Conservation (phyloP, 805 yeast species). For the Metschnikowia hibisci region DNA sequence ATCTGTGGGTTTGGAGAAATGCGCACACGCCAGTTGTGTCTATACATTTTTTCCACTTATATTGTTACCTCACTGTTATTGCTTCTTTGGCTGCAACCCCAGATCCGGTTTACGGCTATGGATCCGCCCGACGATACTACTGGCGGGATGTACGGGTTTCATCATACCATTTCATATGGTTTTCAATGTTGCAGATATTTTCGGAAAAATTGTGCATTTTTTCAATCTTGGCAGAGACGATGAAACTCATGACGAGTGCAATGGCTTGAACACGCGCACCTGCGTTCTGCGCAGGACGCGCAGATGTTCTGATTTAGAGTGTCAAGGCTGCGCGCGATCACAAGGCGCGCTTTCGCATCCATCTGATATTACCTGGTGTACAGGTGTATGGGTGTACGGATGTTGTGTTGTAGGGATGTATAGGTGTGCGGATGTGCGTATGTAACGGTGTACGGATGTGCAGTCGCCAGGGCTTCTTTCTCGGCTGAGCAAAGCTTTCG, state of each 20-base stretch:
- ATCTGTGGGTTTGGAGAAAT: slow-evolving; percentile 1
- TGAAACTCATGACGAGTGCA: slow-evolving; percentile 3
- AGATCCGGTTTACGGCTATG: slow-evolving; percentile 1
- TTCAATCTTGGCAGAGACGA: not conserved
- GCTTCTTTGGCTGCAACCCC: slow-evolving; percentile 12
- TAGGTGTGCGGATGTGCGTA: no score
- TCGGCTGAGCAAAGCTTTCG: no score
- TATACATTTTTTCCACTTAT: slow-evolving; percentile 4
- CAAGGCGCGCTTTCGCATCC: not conserved
- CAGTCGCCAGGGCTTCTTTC: no score
- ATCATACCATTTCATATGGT: no score
- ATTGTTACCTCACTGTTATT: slow-evolving; percentile 4
- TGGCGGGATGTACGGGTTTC: no score
- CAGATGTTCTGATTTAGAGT: slow-evolving; percentile 5
- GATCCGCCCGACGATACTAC: not conserved
- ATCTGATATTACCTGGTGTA: no score
- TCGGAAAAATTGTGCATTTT: slow-evolving; percentile 1
- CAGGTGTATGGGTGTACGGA: no score
- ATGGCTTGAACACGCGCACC: slow-evolving; percentile 4
- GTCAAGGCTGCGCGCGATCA: slow-evolving; percentile 3
- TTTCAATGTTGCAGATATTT: no score
- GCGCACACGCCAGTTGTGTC: slow-evolving; percentile 8
- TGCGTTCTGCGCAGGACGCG: slow-evolving; percentile 4
- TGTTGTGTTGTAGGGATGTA: no score
- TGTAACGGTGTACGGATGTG: no score